Conservation (phyloP, 2,329 filamentous ascomycete genomes). For the Gnomoniopsis smithogilvyi region DNA sequence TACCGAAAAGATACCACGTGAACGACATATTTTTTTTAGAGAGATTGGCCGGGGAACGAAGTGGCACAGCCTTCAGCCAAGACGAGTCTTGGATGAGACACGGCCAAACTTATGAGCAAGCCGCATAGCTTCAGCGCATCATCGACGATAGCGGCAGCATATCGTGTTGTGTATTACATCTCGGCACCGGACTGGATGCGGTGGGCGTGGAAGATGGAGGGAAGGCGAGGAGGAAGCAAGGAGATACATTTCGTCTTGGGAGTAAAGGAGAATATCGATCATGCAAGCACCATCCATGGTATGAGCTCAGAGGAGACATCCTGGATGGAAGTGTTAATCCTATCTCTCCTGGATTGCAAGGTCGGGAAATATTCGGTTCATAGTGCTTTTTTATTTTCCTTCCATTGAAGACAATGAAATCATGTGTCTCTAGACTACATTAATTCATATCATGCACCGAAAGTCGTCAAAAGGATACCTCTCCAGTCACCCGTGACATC, state of each 20-base stretch:
- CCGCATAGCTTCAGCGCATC: background rate
- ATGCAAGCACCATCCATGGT: background rate
- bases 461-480: too few relatives aligned
- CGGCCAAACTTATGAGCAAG: background rate
- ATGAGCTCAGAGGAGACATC: background rate
- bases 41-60: too few relatives aligned
- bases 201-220: background rate
- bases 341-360: constrained; percentile 5
- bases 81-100: background rate
- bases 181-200: background rate
- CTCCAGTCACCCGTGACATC: too few relatives aligned
- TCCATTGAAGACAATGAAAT: background rate
- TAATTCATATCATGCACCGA: too few relatives aligned
- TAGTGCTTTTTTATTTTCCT: constrained; percentile 8
- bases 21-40: background rate
- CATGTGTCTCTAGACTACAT: background rate
- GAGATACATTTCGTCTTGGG: background rate
- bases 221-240: background rate
- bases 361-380: constrained; percentile 9
- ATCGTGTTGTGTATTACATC: background rate
- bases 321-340: background rate
- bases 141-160: background rate
- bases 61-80: too few relatives aligned
- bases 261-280: background rate
- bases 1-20: background rate